Conservation (phyloP, 176 grass and related monocot genomes). For the Urochloa ruziziensis region DNA sequence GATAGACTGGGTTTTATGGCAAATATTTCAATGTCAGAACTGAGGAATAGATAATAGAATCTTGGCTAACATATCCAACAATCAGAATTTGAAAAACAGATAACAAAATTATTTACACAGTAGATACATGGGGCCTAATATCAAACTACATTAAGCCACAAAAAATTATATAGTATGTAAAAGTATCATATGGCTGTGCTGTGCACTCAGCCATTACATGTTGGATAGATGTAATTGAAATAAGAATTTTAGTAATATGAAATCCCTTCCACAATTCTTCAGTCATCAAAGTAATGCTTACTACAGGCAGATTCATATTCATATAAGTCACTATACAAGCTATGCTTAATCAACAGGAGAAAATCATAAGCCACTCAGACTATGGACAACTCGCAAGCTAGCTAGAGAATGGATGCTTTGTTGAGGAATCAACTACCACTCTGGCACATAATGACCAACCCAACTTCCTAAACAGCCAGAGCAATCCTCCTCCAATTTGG, state of each 20-base stretch:
- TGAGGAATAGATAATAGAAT: conserved; percentile 24
- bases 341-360: neutral
- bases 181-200: neutral
- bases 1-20: conserved; percentile 60
- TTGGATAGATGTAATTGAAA: neutral
- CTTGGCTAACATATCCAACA: too few relatives aligned
- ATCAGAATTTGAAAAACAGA: neutral
- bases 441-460: neutral
- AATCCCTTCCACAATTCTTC: neutral
- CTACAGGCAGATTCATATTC: neutral
- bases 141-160: neutral
- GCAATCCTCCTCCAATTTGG: neutral
- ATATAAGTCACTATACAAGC: neutral
- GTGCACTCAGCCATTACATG: neutral
- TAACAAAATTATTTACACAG: neutral
- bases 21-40: conserved; percentile 40
- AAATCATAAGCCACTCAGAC: neutral
- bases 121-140: neutral
- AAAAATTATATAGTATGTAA: neutral
- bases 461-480: neutral
- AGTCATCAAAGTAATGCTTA: too few relatives aligned
- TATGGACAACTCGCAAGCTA: neutral
- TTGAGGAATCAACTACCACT: neutral
- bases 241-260: neutral
- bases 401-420: neutral